Percentiles rank a stretch among this genome's conserved stretches.
Evolutionary conservation across 345 rosid genomes (phyloP).

Genomic region (Hibiscus syriacus): DNA sequence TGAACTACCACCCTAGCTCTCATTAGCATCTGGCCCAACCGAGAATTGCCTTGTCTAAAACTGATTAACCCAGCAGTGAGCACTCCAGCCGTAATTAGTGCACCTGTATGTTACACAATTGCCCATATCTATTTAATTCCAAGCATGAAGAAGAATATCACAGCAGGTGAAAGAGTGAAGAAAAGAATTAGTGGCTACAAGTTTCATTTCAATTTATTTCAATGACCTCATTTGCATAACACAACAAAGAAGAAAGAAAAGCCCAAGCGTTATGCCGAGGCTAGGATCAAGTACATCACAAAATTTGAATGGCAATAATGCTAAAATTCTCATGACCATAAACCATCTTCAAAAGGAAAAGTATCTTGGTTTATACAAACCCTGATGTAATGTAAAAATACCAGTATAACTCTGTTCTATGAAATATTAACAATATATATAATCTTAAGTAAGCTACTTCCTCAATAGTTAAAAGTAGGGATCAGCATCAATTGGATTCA

Average conservation of each 20-base stretch:
- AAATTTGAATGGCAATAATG: background rate
- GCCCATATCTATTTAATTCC: background rate
- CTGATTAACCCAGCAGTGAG: slow-evolving; percentile 92
- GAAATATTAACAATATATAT: background rate
- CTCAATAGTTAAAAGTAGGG: too few species aligned
- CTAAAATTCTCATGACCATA: background rate
- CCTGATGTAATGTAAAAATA: background rate
- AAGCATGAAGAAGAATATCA: background rate
- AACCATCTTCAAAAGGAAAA: background rate
- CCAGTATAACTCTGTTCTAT: background rate
- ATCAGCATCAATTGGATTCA: background rate
- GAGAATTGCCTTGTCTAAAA: slow-evolving; percentile 69
- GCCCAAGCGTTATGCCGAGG: background rate
- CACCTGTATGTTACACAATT: slow-evolving; percentile 42
- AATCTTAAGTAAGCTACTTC: background rate
- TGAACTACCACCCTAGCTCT: slow-evolving; percentile 79
- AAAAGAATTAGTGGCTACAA: background rate
- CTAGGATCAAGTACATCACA: background rate
- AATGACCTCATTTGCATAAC: background rate
- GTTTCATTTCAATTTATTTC: background rate
- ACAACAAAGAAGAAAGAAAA: background rate
- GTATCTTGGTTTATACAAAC: background rate
- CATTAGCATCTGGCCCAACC: slow-evolving; percentile 67
- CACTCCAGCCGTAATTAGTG: slow-evolving; percentile 88
- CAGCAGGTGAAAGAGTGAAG: background rate